Evolutionary conservation across 1,284 basidiomycete species (phyloP).

Genomic region (Papiliotrema fonsecae): DNA sequence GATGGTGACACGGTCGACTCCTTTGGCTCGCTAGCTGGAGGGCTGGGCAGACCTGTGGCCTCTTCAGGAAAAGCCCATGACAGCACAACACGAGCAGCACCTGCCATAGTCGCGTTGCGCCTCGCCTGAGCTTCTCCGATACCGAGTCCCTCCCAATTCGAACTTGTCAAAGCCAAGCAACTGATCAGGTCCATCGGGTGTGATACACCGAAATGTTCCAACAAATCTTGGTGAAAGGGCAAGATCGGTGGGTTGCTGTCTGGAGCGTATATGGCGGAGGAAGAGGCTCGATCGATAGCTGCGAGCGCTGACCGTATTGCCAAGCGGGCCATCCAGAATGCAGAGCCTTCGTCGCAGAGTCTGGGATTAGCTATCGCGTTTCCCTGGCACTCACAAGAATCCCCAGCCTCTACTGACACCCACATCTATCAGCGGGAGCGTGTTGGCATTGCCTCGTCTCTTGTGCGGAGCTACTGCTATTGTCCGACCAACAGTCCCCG

Average conservation of each 20-base stretch:
- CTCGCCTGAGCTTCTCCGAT: no score
- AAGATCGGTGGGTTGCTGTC: slow-evolving; percentile 14
- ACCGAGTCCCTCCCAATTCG: no score
- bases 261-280: slow-evolving; percentile 23
- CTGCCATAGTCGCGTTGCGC: slow-evolving; percentile 38
- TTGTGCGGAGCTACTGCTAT: slow-evolving; percentile 23
- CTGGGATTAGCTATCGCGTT: slow-evolving; percentile 8
- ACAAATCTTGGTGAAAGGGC: slow-evolving; percentile 32
- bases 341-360: slow-evolving; percentile 41
- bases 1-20: not conserved
- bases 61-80: slow-evolving; percentile 37
- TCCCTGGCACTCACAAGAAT: slow-evolving; percentile 23
- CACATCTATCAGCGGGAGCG: slow-evolving; percentile 34
- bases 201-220: slow-evolving; percentile 31
- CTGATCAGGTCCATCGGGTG: slow-evolving; percentile 37
- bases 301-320: slow-evolving; percentile 32
- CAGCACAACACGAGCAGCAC: slow-evolving; percentile 33
- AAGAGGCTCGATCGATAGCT: slow-evolving; percentile 29
- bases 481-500: slow-evolving; percentile 39
- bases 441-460: no score
- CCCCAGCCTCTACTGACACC: slow-evolving; percentile 39
- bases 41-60: slow-evolving; percentile 5
- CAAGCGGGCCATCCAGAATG: slow-evolving; percentile 40
- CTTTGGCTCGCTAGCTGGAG: slow-evolving; percentile 6
- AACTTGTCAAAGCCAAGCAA: no score